These are phyloP conservation scores for Amanita pallidorosea DNA, from an alignment of 768 basidiomycete species.

Conservation along the genomic window DNA sequence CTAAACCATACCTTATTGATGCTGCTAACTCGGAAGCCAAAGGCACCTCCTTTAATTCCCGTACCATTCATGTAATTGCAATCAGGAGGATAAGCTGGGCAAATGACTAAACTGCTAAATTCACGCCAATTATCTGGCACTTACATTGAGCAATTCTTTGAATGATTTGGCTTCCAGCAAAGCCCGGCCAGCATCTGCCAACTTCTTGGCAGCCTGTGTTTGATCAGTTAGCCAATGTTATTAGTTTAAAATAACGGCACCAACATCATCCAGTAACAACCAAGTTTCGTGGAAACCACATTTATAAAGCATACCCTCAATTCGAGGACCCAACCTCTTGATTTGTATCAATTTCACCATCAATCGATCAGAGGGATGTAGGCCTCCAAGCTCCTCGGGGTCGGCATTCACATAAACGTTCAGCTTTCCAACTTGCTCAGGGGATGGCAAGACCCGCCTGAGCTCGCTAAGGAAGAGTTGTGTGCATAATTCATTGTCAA, in stretches of 20 bases:
- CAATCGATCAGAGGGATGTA: conserved; percentile 93
- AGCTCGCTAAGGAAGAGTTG: conserved; percentile 86
- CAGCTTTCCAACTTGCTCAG: conserved; percentile 87
- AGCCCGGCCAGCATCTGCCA: conserved; percentile 72
- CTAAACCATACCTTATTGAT: conserved; percentile 73
- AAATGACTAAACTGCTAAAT: background rate
- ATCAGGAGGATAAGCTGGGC: conserved; percentile 78
- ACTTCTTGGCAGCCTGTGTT: conserved; percentile 63
- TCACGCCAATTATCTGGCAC: conserved; percentile 11
- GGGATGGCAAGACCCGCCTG: conserved; percentile 79
- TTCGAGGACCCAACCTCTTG: conserved; percentile 74
- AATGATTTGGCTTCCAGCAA: conserved; percentile 78
- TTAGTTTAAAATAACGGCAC: conserved; percentile 12
- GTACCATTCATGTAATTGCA: conserved; percentile 97
- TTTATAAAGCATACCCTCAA: conserved; percentile 94
- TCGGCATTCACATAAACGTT: conserved; percentile 85
- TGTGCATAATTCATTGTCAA: conserved; percentile 79
- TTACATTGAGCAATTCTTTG: conserved; percentile 80
- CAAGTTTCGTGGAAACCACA: conserved; percentile 81
- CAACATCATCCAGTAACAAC: conserved; percentile 71
- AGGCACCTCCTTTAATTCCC: conserved; percentile 92
- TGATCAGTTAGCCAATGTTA: conserved; percentile 1
- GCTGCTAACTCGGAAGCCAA: conserved; percentile 93
- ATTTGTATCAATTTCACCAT: conserved; percentile 98
- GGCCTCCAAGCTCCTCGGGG: conserved; percentile 70